Evolutionary conservation across 495 filamentous ascomycete genomes (phyloP).

Genomic region (Polyplosphaeria fusca): DNA sequence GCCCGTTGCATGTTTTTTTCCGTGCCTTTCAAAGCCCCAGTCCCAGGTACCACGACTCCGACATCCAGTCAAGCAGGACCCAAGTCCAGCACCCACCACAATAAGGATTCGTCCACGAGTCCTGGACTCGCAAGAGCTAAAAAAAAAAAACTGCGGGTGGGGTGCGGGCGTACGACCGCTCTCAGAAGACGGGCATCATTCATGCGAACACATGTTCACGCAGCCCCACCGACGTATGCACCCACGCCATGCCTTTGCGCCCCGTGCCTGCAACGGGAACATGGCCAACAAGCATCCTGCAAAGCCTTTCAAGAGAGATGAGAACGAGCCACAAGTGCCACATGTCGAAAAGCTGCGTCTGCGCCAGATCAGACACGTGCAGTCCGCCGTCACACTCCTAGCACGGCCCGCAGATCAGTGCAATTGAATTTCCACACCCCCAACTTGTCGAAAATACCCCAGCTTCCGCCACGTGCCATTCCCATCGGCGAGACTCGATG

Average conservation of each 20-base stretch:
- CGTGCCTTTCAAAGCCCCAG: neutral
- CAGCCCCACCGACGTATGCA: neutral
- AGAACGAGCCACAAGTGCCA: neutral
- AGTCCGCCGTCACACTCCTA: neutral
- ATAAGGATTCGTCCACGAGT: neutral
- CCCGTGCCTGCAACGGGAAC: neutral
- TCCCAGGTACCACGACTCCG: neutral
- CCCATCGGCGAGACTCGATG: neutral
- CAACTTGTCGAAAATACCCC: neutral
- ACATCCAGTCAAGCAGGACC: neutral
- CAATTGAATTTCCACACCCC: neutral
- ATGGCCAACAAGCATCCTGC: neutral
- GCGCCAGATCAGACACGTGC: neutral
- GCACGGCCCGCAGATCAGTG: neutral
- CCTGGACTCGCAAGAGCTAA: neutral
- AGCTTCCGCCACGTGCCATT: neutral
- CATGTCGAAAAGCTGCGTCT: neutral
- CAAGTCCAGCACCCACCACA: neutral
- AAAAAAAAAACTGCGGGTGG: too few species aligned
- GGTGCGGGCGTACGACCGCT: neutral
- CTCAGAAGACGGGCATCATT: neutral
- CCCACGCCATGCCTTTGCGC: neutral
- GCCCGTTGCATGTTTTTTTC: too few species aligned
- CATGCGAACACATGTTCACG: neutral
- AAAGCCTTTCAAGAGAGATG: neutral